phyloP scores from a whole-genome alignment of 2,329 filamentous ascomycete species.

The Ascocoryne sarcoides region DNA sequence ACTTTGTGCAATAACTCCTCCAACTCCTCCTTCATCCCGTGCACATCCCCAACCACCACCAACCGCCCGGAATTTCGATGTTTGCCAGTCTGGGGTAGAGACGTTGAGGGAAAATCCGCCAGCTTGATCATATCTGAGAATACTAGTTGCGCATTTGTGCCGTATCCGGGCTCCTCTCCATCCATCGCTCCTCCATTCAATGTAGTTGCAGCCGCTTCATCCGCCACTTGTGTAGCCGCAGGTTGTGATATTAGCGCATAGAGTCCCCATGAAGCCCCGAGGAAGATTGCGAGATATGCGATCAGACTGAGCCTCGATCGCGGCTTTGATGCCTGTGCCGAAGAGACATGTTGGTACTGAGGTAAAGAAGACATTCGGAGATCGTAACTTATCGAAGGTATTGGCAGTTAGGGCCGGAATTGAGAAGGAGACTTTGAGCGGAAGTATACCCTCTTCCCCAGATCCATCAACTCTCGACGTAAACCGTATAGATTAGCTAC shows the following conservation, averaged over 20 bases:
- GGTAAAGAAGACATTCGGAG: conserved; percentile 1
- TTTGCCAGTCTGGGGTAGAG: conserved; percentile 27
- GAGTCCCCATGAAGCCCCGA: conserved; percentile 4
- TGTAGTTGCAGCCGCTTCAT: background rate
- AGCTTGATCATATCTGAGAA: conserved; percentile 24
- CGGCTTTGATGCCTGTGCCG: background rate
- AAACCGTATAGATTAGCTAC: too few relatives aligned
- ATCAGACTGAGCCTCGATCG: conserved; percentile 1
- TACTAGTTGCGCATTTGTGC: conserved; percentile 13
- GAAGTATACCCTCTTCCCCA: too few relatives aligned
- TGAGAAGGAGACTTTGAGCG: too few relatives aligned
- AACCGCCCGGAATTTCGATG: conserved; percentile 46
- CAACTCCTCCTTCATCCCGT: conserved; percentile 70
- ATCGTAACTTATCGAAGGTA: too few relatives aligned
- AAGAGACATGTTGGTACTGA: background rate
- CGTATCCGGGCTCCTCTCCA: conserved; percentile 6
- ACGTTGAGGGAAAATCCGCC: conserved; percentile 21
- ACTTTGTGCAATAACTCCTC: conserved; percentile 57
- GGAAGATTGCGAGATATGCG: conserved; percentile 2
- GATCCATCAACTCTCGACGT: too few relatives aligned
- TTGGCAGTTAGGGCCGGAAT: too few relatives aligned
- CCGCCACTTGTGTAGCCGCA: background rate
- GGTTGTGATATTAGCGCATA: conserved; percentile 1
- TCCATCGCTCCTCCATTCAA: background rate
- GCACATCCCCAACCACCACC: conserved; percentile 82